Evolutionary conservation across 2,329 filamentous ascomycete species (phyloP), one percentile per base, ranked within the genome.

Genomic region (Clonostachys rhizophaga): DNA sequence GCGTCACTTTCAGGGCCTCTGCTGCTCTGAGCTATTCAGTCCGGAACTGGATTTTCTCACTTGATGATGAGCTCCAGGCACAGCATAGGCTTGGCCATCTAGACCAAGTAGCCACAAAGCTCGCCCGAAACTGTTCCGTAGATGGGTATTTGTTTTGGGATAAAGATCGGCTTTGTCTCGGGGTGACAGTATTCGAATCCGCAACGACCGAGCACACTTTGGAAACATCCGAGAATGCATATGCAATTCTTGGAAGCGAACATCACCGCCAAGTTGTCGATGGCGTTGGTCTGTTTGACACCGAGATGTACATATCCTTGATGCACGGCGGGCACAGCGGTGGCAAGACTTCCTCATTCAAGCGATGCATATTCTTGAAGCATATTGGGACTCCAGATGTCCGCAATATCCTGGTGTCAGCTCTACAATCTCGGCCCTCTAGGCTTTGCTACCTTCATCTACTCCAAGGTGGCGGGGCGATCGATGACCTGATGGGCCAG

Each of bases 291-390:
- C 49, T 83, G 49, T 85, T 85, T 50, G 74, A 82, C 0, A 65
- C 69, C 0, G 80, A 84, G 45, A 78, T 84, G 73, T 82, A 84
- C 61, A 70, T 86, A 60, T 75, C 75, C 3, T 54, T 50, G 12
- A 79, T 86, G 74, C 78, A 85, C 44, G 75, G 76, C 20, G 79
- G 79, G 1, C 79, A 84, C 45, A 68, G 68, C 16, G 65, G 72
- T 18, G 71, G 75, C 54, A 84, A 83, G 64, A 84, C 79, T 0
- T 84, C 76, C 10, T 72, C 81, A 1, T 84, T 86, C 67, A 84
- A 85, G 64, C 72, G 82, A 54, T 85, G 81, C 57, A 40, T 85
- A 33, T 84, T 86, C 54, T 59, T 86, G 8, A 76, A 76, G 49
- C 0, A 56, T 36, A 74, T 84, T 12, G 66, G 67, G 50, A 49